Evolutionary conservation across 371 early-diverging fungal genomes (phyloP), one percentile per base, ranked within the genome.

Genomic region (Entomophthora muscae): DNA sequence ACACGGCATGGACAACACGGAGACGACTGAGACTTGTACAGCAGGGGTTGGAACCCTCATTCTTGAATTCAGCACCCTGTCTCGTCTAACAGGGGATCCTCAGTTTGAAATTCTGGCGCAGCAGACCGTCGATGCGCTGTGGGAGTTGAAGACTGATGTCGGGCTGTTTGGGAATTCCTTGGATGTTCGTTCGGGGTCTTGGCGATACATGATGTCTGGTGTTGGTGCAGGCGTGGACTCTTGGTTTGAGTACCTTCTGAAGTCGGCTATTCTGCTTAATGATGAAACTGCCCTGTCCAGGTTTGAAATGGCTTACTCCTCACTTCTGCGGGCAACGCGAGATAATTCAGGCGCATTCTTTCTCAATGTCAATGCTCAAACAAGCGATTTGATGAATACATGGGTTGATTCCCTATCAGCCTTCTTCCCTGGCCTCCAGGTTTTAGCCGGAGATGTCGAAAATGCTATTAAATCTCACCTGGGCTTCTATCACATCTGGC

Each of bases 161-260:
- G 79, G 85, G 54, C 74, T 97, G 5, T 67, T 95, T 23, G 98
- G 98, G 1, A 92, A 94, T 66, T 81, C 83, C 0, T 83, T 93
- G 66, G 78, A 90, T 64, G 72, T 90, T 21, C 77, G 77, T 53
- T 77, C 77, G 23, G 85, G 83, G 1, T 51, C 72, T 59, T 89
- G 90, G 90, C 73, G 78, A n/a, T 78, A 83, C 30, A 73, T 76
- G 1, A 78, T 82, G n/a, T 74, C 84, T 23, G 81, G 85, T 3
- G 83, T 92, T 21, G 91, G 95, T 21, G 96, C 95, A 1, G 95
- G 96, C 32, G 80, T 91, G 24, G 98, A 97, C 72, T 92, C 93
- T 3, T 83, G 88, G 26, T 95, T 84, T 71, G 97, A 95, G 75
- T 97, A 97, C 65, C 73, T 94, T 33, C 68, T 93, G 22, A 97